Evolutionary conservation across 2,329 filamentous ascomycete genomes (phyloP), one percentile per base, ranked within the genome.

Genomic region (Botrytis galanthina): DNA sequence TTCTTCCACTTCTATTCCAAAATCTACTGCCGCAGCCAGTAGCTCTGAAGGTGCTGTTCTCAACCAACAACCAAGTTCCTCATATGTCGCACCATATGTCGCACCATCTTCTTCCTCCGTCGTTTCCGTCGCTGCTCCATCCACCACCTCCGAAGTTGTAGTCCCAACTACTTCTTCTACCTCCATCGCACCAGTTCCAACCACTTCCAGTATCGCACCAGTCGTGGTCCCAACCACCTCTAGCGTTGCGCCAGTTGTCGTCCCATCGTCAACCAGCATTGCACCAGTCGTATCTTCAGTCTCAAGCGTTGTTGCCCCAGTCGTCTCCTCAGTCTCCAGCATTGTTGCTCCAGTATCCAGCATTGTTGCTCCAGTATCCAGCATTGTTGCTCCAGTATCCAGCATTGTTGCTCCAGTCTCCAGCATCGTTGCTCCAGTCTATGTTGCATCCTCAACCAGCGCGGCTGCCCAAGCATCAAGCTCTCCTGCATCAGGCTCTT

Each of bases 181-280:
- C 22, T 70, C 64, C 8, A 72, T 71, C 5, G 72, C 70, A 4
- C 73, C 70, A n/a, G 29, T 64, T 54, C 29, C 73, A 71, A 70
- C 62, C n/a, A 57, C 72, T 16, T 48, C 72, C 66, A 72, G 74
- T 51, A 74, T 75, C 35, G 71, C 76, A n/a, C 72, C 76, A 20
- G 54, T 76, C 26, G 72, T 74, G 59, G 66, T 71, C 67, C 68
- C 72, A 61, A 74, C 75, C 71, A 73, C 76, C 67, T 75, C 78
- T 71, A 80, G 64, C 73, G 77, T 59, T 64, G 75, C 57, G 74
- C 72, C 69, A 64, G 51, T 76, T 18, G 71, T 74, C 51, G 54
- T 70, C 70, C 68, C 71, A 60, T 73, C 73, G 72, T 73, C 76
- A 63, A 74, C 77, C 72, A 79, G 61, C 73, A 76, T 66, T 62